Conservation (phyloP, 257 asterid species). For the Pogostemon cablin region DNA sequence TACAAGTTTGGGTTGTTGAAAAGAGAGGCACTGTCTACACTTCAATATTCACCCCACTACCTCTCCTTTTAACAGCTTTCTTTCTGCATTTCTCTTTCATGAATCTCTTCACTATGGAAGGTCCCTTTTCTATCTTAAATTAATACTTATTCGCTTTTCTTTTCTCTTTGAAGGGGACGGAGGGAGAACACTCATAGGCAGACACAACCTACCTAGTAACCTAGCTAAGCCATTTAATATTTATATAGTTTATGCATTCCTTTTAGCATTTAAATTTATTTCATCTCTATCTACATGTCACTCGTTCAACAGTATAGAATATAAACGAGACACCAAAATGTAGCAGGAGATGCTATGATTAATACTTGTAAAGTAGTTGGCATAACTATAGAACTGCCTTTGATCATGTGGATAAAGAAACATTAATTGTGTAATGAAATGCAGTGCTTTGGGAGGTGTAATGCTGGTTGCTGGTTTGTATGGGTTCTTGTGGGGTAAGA, state of each 20-base stretch:
- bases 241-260: too few species aligned
- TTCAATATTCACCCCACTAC: slow-evolving; percentile 49
- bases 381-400: too few species aligned
- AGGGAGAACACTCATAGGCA: too few species aligned
- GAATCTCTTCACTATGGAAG: slow-evolving; percentile 62
- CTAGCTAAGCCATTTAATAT: too few species aligned
- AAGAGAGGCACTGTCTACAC: slow-evolving; percentile 57
- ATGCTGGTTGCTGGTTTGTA: slow-evolving; percentile 52
- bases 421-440: neutral
- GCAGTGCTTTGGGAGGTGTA: slow-evolving; percentile 45
- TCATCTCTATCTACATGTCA: too few species aligned
- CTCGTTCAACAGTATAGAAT: too few species aligned
- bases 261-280: too few species aligned
- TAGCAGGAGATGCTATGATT: neutral
- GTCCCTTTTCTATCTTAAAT: slow-evolving; percentile 25
- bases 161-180: too few species aligned
- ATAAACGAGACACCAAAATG: too few species aligned
- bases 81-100: slow-evolving; percentile 45
- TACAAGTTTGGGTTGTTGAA: slow-evolving; percentile 54
- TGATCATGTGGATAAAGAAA: neutral
- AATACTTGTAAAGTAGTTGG: neutral
- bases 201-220: neutral
- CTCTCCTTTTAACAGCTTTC: slow-evolving; percentile 50
- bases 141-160: too few species aligned
- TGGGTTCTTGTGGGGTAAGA: slow-evolving; percentile 55